phyloP scores from a whole-genome alignment of 2,329 filamentous ascomycete genomes.

The Fusarium humuli region DNA sequence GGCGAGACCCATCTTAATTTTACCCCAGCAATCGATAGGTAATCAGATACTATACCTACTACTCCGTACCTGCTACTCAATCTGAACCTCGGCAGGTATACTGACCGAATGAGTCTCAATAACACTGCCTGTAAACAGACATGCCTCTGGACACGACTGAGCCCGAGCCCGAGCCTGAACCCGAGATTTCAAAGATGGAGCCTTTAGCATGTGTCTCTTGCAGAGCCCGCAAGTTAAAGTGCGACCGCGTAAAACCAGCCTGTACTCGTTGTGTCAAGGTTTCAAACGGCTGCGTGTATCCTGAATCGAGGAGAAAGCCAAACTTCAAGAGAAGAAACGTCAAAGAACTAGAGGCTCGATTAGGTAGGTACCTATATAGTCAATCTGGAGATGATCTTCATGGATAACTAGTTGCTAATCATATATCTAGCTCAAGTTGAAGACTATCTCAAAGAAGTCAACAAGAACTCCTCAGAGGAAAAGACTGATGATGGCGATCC shows the following conservation, averaged over 20 bases:
- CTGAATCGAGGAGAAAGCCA: conserved; percentile 88
- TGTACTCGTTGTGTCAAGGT: conserved; percentile 84
- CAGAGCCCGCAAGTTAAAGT: conserved; percentile 85
- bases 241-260: conserved; percentile 81
- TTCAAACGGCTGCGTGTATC: conserved; percentile 84
- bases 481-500: conserved; percentile 46
- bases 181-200: conserved; percentile 49
- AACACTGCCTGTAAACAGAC: background rate
- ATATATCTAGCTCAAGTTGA: conserved; percentile 77
- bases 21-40: background rate
- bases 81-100: background rate
- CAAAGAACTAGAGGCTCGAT: conserved; percentile 86
- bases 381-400: background rate
- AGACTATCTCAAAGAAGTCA: conserved; percentile 77
- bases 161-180: conserved; percentile 32
- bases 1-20: background rate
- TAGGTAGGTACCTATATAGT: conserved; percentile 68
- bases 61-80: background rate
- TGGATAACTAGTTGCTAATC: conserved; percentile 19
- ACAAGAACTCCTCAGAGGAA: conserved; percentile 50
- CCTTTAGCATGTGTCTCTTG: conserved; percentile 85
- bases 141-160: conserved; percentile 43
- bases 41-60: background rate
- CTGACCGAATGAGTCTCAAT: conserved; percentile 31
- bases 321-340: conserved; percentile 91